Percentiles rank a stretch among this genome's conserved stretches.
Evolutionary conservation across 495 filamentous ascomycete genomes (phyloP).

Genomic region (Echria macrotheca): DNA sequence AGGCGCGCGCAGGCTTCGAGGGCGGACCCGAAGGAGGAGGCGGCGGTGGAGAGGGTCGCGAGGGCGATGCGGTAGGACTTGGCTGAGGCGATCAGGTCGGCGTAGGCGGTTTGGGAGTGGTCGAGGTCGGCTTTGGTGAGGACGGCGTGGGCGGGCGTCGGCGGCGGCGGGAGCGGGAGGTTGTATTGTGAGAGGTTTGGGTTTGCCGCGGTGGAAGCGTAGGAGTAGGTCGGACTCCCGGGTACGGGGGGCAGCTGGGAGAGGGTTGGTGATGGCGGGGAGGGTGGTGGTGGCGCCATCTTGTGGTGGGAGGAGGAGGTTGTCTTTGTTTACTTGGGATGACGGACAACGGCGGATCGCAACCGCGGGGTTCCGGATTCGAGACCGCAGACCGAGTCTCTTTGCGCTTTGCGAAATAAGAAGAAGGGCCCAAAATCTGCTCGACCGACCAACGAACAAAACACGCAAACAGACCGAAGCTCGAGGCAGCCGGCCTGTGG

Average conservation of each 20-base stretch:
- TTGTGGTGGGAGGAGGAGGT: too few relatives aligned
- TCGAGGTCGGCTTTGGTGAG: slow-evolving; percentile 57
- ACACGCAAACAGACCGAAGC: too few relatives aligned
- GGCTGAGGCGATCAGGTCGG: slow-evolving; percentile 52
- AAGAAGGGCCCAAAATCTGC: too few relatives aligned
- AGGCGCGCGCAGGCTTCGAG: slow-evolving; percentile 60
- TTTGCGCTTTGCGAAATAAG: too few relatives aligned
- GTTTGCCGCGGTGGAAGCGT: slow-evolving; percentile 55
- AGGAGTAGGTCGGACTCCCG: slow-evolving; percentile 54
- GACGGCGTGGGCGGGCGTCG: slow-evolving; percentile 48
- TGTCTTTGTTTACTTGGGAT: too few relatives aligned
- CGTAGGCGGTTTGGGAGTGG: slow-evolving; percentile 52
- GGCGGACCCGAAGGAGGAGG: slow-evolving; percentile 55
- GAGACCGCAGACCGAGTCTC: too few relatives aligned
- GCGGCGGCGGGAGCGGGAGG: slow-evolving; percentile 53
- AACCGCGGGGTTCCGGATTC: too few relatives aligned
- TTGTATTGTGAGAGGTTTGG: slow-evolving; percentile 52
- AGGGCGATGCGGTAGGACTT: slow-evolving; percentile 57
- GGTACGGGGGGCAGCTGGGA: slow-evolving; percentile 50
- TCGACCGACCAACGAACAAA: too few relatives aligned
- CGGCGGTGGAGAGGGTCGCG: slow-evolving; percentile 50
- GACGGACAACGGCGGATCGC: too few relatives aligned
- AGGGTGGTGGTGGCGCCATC: background rate
- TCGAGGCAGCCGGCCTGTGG: too few relatives aligned
- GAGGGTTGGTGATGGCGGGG: slow-evolving; percentile 40